Percentiles rank a stretch among this genome's conserved stretches.
These are phyloP conservation scores for Parmelia sp. DNA, from an alignment of 495 filamentous ascomycete species.

Conservation along the genomic window DNA sequence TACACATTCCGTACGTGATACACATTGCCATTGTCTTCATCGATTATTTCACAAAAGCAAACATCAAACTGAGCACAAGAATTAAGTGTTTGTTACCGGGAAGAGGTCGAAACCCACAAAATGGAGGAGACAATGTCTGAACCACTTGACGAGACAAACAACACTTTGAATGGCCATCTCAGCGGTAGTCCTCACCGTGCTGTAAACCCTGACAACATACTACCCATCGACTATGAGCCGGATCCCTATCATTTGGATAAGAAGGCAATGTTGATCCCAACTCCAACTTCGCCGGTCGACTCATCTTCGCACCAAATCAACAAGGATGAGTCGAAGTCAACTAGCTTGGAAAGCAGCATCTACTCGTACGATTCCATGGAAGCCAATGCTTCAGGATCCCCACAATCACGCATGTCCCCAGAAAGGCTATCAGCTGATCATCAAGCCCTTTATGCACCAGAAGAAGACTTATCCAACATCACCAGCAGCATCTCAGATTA, in stretches of 20 bases:
- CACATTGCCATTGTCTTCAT: not conserved
- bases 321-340: not conserved
- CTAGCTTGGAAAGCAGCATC: not conserved
- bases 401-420: not conserved
- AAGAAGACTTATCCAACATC: not conserved
- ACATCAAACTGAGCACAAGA: not conserved
- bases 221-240: too few relatives aligned
- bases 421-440: not conserved
- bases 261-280: not conserved
- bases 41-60: not conserved
- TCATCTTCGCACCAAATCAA: not conserved
- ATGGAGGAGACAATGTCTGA: slow-evolving; percentile 3
- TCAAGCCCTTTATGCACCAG: not conserved
- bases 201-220: not conserved
- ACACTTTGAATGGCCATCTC: not conserved
- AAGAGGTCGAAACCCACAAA: not conserved
- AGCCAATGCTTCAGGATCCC: not conserved
- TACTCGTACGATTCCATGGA: not conserved
- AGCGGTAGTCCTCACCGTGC: not conserved
- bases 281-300: not conserved
- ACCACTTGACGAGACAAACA: not conserved
- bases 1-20: too few relatives aligned
- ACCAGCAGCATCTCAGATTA: not conserved
- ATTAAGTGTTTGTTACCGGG: too few relatives aligned
- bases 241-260: not conserved